A percentile compares a stretch with the other conserved stretches of the same genome.
phyloP scores from a whole-genome alignment of 768 basidiomycete species.

The Calocera viscosa region DNA sequence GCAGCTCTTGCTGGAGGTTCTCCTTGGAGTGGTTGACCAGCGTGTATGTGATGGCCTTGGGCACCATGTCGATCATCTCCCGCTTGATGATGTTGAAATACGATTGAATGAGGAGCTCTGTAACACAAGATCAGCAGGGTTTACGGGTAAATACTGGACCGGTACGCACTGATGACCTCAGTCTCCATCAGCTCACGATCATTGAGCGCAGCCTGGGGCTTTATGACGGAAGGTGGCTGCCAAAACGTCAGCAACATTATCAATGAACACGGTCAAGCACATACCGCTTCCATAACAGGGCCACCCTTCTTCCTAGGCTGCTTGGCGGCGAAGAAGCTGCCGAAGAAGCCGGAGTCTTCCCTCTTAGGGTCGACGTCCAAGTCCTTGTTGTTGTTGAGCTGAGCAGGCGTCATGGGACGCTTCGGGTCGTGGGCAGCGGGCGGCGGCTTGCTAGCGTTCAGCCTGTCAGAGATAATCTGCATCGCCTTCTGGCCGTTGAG shows the following conservation, averaged over 20 bases:
- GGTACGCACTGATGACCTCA: constrained; percentile 83
- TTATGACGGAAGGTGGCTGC: constrained; percentile 72
- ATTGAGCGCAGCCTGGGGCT: constrained; percentile 78
- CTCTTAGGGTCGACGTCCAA: constrained; percentile 81
- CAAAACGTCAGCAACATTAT: constrained; percentile 13
- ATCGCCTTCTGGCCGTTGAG: constrained; percentile 96
- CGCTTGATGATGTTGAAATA: constrained; percentile 98
- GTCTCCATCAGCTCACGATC: constrained; percentile 98
- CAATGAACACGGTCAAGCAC: constrained; percentile 14
- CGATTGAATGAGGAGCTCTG: constrained; percentile 89
- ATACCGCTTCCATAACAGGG: constrained; percentile 46
- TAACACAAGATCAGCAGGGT: background rate
- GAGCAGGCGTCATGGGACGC: constrained; percentile 46
- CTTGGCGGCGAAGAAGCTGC: constrained; percentile 78
- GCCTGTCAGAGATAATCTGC: constrained; percentile 67
- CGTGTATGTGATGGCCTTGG: constrained; percentile 85
- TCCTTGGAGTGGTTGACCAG: constrained; percentile 91
- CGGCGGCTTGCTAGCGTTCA: constrained; percentile 71
- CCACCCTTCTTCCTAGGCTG: constrained; percentile 43
- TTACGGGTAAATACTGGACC: background rate
- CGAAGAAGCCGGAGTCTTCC: constrained; percentile 86
- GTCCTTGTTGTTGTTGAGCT: constrained; percentile 86
- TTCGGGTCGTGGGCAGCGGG: constrained; percentile 54
- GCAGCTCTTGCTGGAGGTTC: constrained; percentile 80
- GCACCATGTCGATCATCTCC: constrained; percentile 99